phyloP scores from a whole-genome alignment of 768 basidiomycete genomes.

The Boletus patriciae region DNA sequence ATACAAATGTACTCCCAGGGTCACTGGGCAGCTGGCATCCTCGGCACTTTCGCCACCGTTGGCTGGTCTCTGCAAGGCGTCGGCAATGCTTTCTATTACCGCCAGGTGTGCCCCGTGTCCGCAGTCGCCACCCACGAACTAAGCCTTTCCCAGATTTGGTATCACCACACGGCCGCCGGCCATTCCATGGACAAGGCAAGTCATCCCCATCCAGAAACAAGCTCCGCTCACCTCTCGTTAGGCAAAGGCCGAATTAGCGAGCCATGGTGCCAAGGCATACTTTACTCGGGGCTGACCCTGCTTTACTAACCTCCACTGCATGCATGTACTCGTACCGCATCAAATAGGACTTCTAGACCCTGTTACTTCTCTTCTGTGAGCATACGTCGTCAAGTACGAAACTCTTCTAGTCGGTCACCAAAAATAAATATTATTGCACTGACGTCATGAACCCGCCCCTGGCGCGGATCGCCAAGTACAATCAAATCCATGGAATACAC shows the following conservation, averaged over 20 bases:
- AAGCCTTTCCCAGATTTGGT: slow-evolving; percentile 57
- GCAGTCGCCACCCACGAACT: slow-evolving; percentile 10
- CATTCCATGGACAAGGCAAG: slow-evolving; percentile 85
- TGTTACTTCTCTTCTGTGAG: background rate
- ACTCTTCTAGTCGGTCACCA: slow-evolving; percentile 1
- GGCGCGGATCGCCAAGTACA: background rate
- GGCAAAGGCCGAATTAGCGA: slow-evolving; percentile 83
- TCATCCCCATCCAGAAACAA: background rate
- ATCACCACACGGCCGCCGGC: slow-evolving; percentile 77
- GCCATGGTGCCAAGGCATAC: slow-evolving; percentile 84
- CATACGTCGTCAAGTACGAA: background rate
- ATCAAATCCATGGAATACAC: slow-evolving; percentile 6
- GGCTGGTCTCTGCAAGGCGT: slow-evolving; percentile 88
- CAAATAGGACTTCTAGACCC: slow-evolving; percentile 5
- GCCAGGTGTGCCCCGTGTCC: slow-evolving; percentile 51
- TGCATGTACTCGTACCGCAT: slow-evolving; percentile 22
- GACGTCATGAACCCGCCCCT: slow-evolving; percentile 5
- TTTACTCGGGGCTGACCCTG: slow-evolving; percentile 70
- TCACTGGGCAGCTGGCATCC: slow-evolving; percentile 75
- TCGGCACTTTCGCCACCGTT: slow-evolving; percentile 76
- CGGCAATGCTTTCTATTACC: slow-evolving; percentile 79
- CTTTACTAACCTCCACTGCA: slow-evolving; percentile 9
- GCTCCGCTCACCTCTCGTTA: slow-evolving; percentile 32
- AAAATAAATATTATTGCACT: slow-evolving; percentile 16
- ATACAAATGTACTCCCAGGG: slow-evolving; percentile 75